Evolutionary conservation across 169 alveolate genomes (phyloP), one percentile per base, ranked within the genome.

Genomic region (Eimeria sp.): DNA sequence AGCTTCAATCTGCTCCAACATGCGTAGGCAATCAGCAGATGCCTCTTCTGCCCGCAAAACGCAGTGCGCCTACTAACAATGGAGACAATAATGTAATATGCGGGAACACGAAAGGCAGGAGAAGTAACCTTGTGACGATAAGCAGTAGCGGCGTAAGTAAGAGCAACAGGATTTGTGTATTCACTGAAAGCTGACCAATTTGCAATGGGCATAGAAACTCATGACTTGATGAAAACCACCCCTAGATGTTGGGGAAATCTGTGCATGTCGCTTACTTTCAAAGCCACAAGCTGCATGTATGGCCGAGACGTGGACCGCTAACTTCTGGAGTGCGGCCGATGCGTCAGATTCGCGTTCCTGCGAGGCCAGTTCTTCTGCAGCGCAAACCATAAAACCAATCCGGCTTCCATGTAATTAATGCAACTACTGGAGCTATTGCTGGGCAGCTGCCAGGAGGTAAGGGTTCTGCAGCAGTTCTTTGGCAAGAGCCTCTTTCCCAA

Each of bases 1-100:
- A 33, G 96, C 85, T 68, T 91, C 96, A 87, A 91, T 80, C 91
- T 91, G 96, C 85, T 91, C 96, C 18, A 91, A 68, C 72, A 60
- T 91, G 96, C 96, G 91, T 46, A 91, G 74, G 52, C 91, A 85
- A 56, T 91, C 96, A 20, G 37, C 72, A 37, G 96, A 77, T 11
- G 85, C 96, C 37, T 91, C 96, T 49, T 85, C 96, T 91, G 85
- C 43, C 52, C 74, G 68, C 94, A 66, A 11, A 87, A 54, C 77
- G 54, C 90, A 83, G 33, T 54, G 58, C 11, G 8, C 46, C 88
- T 78, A 71, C 88, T 78, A 71, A 71, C 30, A 52, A 71, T 71
- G 30, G 80, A 30, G 58, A 40, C 33, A 40, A 40, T 18, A 54
- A 13, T 74, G 13, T 74, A 14, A 40, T 4, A 54, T 37, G 40